Base-by-base conservation (phyloP, 805 yeast genomes). In the Lachancea quebecensis region DNA sequence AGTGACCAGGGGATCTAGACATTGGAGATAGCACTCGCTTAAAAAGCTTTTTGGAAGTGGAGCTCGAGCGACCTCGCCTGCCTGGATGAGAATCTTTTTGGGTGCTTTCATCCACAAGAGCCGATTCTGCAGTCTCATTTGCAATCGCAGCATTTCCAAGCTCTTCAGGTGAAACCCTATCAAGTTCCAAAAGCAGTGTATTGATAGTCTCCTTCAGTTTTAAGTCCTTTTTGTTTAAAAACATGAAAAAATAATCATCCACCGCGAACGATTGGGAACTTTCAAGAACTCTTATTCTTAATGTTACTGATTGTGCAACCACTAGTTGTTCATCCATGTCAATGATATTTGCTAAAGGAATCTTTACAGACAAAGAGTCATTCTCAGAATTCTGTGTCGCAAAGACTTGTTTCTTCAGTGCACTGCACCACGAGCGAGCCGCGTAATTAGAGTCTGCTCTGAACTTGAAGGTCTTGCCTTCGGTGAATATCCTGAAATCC, bases 361-460 rank as follows among this genome's bases (percentile, higher is more conserved):
- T 77, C 53, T 85, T 84, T 15, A 90, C 69, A 16, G 85, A 76
- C 11, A 87, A 93, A 48, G 82, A 81, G 53, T 82, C 82, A 11
- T 81, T 82, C 18, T 74, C 70, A 2, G 58, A 39, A 60, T 86
- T 85, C 44, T 84, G 73, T 35, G 83, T 74, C 1, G 89, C 73
- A 64, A 91, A 91, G 1, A 87, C 79, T 43, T 82, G 82, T 55
- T 85, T 87, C 51, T 84, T 85, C 37, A 91, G 64, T 9, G 74
- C 67, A 42, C 81, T 79, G 38, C 78, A 81, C 98, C 98, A 91
- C 14, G 81, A 75, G 47, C 85, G 73, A 0, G 97, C 97, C 6
- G 82, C 68, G 49, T 73, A 79, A 12, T 76, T 65, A 18, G 83
- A 79, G 56, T 90, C 96, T 2, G 95, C 85, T 50, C 75, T 74